Percentiles rank a stretch among this genome's conserved stretches.
Conservation (phyloP, 176 grass and related monocot genomes). For the Phoenix roebelenii region DNA sequence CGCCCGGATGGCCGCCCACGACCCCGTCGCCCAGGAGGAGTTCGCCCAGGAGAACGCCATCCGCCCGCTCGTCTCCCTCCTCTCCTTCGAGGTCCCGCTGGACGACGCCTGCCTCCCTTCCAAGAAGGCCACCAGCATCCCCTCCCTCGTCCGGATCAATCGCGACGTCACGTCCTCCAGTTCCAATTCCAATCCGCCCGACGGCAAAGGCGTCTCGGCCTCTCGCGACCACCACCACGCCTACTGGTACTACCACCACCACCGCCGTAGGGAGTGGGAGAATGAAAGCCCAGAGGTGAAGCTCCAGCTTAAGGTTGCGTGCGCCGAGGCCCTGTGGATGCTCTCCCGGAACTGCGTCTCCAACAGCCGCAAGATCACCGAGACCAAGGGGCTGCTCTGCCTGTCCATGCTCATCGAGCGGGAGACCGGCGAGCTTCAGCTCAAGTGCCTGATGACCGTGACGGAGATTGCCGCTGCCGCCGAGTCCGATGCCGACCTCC, state of each 20-base stretch:
- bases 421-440: conserved; percentile 17
- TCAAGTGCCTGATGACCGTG: conserved; percentile 13
- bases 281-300: conserved; percentile 24
- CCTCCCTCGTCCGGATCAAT: conserved; percentile 5
- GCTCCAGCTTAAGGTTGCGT: conserved; percentile 18
- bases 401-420: conserved; percentile 15
- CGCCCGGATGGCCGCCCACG: conserved; percentile 7
- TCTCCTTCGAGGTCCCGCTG: conserved; percentile 14
- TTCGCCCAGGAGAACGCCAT: conserved; percentile 13
- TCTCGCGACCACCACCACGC: neutral
- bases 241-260: neutral
- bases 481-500: conserved; percentile 14
- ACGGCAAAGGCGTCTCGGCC: neutral
- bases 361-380: conserved; percentile 20
- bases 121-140: conserved; percentile 12
- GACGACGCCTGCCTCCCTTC: neutral
- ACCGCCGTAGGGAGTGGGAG: conserved; percentile 11
- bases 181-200: neutral
- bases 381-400: conserved; percentile 16
- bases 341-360: conserved; percentile 3
- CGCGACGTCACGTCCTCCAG: neutral
- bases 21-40: conserved; percentile 8
- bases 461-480: conserved; percentile 12
- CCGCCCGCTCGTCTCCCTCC: conserved; percentile 9
- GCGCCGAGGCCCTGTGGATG: conserved; percentile 23